Conservation (phyloP, 1,284 basidiomycete genomes). For the Thelephora terrestris region DNA sequence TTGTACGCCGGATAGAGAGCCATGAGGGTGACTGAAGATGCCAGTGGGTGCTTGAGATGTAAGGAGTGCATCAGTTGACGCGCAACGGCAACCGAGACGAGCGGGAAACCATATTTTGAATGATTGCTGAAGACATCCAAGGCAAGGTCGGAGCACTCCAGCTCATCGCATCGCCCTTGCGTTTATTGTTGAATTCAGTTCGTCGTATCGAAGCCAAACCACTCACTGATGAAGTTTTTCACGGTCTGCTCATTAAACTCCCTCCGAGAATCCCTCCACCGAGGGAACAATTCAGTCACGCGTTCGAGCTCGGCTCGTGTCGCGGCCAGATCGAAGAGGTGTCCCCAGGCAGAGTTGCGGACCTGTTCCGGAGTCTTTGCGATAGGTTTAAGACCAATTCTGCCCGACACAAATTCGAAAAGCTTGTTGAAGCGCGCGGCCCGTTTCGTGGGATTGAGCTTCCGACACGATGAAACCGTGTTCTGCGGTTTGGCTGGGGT, state of each 20-base stretch:
- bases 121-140: slow-evolving; percentile 51
- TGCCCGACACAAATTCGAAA: slow-evolving; percentile 16
- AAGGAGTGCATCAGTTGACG: slow-evolving; percentile 37
- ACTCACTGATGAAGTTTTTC: slow-evolving; percentile 43
- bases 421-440: slow-evolving; percentile 18
- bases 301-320: slow-evolving; percentile 35
- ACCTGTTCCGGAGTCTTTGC: slow-evolving; percentile 14
- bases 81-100: slow-evolving; percentile 39
- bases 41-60: slow-evolving; percentile 34
- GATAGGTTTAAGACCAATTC: slow-evolving; percentile 14
- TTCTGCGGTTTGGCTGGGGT: slow-evolving; percentile 2
- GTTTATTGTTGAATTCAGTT: not conserved
- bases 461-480: slow-evolving; percentile 7
- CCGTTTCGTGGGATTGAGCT: slow-evolving; percentile 13
- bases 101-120: slow-evolving; percentile 45
- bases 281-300: slow-evolving; percentile 34
- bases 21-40: slow-evolving; percentile 34
- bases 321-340: slow-evolving; percentile 39
- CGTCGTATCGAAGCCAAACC: not conserved
- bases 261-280: slow-evolving; percentile 35
- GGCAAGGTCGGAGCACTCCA: slow-evolving; percentile 43
- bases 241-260: slow-evolving; percentile 28
- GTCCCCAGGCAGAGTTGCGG: slow-evolving; percentile 30
- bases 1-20: slow-evolving; percentile 43
- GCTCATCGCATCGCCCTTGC: slow-evolving; percentile 48